Percentiles rank a stretch among this genome's conserved stretches.
phyloP scores from a whole-genome alignment of 208 protist genomes.

The Trypanosoma melophagium region DNA sequence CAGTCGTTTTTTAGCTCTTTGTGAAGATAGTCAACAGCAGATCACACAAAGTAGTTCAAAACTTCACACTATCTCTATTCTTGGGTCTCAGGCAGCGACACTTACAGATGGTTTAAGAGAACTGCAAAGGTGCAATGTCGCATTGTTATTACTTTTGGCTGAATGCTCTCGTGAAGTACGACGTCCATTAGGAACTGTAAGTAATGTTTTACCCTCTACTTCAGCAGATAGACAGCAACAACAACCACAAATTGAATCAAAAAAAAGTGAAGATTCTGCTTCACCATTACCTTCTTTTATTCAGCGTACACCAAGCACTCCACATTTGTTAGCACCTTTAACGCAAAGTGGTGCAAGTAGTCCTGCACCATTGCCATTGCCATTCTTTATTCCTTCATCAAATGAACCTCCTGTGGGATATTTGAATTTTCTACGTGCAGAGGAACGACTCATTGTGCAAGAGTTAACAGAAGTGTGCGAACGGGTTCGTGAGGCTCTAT shows the following conservation, averaged over 20 bases:
- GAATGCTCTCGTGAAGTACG: conserved; percentile 23
- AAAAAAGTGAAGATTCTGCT: neutral
- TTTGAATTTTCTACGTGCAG: conserved; percentile 16
- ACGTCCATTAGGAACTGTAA: conserved; percentile 16
- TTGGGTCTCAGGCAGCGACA: conserved; percentile 19
- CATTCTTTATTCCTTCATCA: neutral
- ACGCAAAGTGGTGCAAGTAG: neutral
- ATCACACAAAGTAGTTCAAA: conserved; percentile 6
- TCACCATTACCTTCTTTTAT: neutral
- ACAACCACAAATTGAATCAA: neutral
- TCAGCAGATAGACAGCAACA: neutral
- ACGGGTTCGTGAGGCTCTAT: conserved; percentile 16
- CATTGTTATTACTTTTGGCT: conserved; percentile 11
- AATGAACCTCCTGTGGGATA: conserved; percentile 10
- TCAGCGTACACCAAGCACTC: neutral
- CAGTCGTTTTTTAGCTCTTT: conserved; percentile 36
- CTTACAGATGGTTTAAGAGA: conserved; percentile 27
- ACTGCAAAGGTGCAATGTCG: conserved; percentile 23
- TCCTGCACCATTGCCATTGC: neutral
- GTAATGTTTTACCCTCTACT: neutral
- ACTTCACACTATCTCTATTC: conserved; percentile 6
- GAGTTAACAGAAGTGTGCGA: conserved; percentile 17
- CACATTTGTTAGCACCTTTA: neutral
- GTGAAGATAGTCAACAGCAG: conserved; percentile 13
- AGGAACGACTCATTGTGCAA: conserved; percentile 29